phyloP scores from a whole-genome alignment of 1,284 basidiomycete species.

The Cryptococcus sp. region DNA sequence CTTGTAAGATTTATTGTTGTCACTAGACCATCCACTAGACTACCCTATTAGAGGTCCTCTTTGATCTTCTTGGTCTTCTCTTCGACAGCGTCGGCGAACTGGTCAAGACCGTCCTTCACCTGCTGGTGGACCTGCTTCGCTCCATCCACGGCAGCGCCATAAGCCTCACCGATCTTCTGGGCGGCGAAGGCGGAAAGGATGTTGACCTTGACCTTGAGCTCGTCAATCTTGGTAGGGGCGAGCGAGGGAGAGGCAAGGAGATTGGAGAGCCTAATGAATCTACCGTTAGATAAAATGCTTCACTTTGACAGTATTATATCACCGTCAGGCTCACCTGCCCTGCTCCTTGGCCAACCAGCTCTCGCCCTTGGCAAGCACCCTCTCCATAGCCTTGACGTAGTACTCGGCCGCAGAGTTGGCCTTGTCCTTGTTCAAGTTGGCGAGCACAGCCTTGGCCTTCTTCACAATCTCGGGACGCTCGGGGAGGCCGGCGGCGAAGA shows the following conservation, averaged over 20 bases:
- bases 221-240: conserved; percentile 76
- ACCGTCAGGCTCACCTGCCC: conserved; percentile 60
- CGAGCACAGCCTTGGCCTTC: conserved; percentile 53
- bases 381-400: conserved; percentile 90
- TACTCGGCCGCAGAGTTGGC: conserved; percentile 61
- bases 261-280: conserved; percentile 38
- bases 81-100: conserved; percentile 27
- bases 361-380: conserved; percentile 68
- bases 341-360: conserved; percentile 83
- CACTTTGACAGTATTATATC: background rate
- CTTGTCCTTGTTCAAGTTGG: conserved; percentile 31
- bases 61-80: conserved; percentile 27
- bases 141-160: conserved; percentile 25
- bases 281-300: background rate
- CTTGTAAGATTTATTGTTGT: too few species aligned
- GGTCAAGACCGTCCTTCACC: conserved; percentile 22
- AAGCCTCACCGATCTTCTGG: conserved; percentile 52
- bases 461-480: conserved; percentile 60
- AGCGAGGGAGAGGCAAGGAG: conserved; percentile 53
- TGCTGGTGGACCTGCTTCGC: conserved; percentile 22
- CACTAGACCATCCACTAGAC: too few species aligned
- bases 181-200: conserved; percentile 70
- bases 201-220: conserved; percentile 89
- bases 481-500: conserved; percentile 58
- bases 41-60: conserved; percentile 26